A percentile compares a stretch with the other conserved stretches of the same genome.
These are phyloP conservation scores for Clavispora vitiphila DNA, from an alignment of 805 yeast genomes.

Conservation along the genomic window DNA sequence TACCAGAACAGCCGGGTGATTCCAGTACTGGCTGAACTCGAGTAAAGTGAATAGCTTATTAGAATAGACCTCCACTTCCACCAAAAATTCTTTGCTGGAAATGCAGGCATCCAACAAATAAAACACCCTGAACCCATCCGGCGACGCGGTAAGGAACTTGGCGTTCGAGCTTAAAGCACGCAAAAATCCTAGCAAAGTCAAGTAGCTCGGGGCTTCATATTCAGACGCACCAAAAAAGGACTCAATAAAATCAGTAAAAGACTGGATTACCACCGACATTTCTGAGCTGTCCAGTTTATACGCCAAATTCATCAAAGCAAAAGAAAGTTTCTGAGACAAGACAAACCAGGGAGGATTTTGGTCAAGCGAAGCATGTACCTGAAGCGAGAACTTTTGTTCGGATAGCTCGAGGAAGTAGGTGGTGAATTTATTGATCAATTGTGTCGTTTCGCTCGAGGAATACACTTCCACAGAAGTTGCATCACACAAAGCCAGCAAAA, in stretches of 20 bases:
- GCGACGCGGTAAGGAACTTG: slow-evolving; percentile 19
- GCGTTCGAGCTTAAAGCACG: slow-evolving; percentile 27
- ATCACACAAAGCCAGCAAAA: slow-evolving; percentile 49
- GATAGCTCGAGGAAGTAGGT: slow-evolving; percentile 46
- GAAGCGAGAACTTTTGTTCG: slow-evolving; percentile 38
- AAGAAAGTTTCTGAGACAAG: slow-evolving; percentile 29
- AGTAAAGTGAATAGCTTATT: slow-evolving; percentile 14
- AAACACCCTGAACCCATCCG: slow-evolving; percentile 27
- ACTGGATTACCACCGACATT: slow-evolving; percentile 21
- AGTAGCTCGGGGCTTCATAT: slow-evolving; percentile 28
- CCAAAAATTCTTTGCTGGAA: slow-evolving; percentile 35
- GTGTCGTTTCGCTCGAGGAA: slow-evolving; percentile 31
- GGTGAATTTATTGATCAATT: slow-evolving; percentile 40
- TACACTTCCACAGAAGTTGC: slow-evolving; percentile 22
- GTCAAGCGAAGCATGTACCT: slow-evolving; percentile 24
- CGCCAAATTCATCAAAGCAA: slow-evolving; percentile 30
- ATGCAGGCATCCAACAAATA: slow-evolving; percentile 29
- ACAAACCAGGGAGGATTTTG: slow-evolving; percentile 30
- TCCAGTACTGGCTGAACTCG: slow-evolving; percentile 12
- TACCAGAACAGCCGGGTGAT: slow-evolving; percentile 24
- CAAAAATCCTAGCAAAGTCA: slow-evolving; percentile 31
- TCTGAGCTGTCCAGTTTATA: slow-evolving; percentile 17
- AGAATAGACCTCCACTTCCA: slow-evolving; percentile 30
- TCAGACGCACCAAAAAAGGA: slow-evolving; percentile 17
- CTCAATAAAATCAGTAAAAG: slow-evolving; percentile 24